A percentile compares a stretch with the other conserved stretches of the same genome.
phyloP scores from a whole-genome alignment of 2,329 filamentous ascomycete genomes.

The Exserohilum turcica region DNA sequence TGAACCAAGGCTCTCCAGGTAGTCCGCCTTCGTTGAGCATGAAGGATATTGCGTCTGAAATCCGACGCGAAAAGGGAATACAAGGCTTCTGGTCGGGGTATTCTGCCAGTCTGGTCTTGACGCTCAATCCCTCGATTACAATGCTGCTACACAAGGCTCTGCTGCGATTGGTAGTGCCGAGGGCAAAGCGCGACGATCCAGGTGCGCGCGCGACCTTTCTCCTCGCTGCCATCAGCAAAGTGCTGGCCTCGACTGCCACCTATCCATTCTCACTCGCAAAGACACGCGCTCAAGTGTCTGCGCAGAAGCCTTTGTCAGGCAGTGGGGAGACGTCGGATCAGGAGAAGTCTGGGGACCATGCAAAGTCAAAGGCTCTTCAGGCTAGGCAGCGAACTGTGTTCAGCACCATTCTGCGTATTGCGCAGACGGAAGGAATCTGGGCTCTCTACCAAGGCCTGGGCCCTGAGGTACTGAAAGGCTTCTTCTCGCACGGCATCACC shows the following conservation, averaged over 20 bases:
- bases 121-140: conserved; percentile 84
- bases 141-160: conserved; percentile 80
- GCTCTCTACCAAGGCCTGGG: conserved; percentile 77
- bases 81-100: conserved; percentile 87
- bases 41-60: conserved; percentile 66
- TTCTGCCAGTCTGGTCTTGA: conserved; percentile 76
- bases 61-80: conserved; percentile 71
- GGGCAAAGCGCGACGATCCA: conserved; percentile 58
- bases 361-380: conserved; percentile 27
- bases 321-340: conserved; percentile 36
- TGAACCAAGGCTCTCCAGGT: conserved; percentile 47
- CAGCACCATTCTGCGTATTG: conserved; percentile 63
- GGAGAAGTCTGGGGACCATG: conserved; percentile 30
- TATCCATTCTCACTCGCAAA: conserved; percentile 90
- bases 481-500: conserved; percentile 83
- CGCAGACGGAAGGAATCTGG: conserved; percentile 66
- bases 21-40: conserved; percentile 44
- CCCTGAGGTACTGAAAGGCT: conserved; percentile 79
- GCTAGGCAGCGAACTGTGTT: conserved; percentile 61
- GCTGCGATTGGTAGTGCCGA: conserved; percentile 63
- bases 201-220: conserved; percentile 64
- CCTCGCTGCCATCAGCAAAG: conserved; percentile 78
- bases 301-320: conserved; percentile 40
- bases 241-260: conserved; percentile 73
- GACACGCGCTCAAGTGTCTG: conserved; percentile 71